Evolutionary conservation across 352 stramenopile genomes (phyloP), one percentile per base, ranked within the genome.

Genomic region (Pythium plurisporium): DNA sequence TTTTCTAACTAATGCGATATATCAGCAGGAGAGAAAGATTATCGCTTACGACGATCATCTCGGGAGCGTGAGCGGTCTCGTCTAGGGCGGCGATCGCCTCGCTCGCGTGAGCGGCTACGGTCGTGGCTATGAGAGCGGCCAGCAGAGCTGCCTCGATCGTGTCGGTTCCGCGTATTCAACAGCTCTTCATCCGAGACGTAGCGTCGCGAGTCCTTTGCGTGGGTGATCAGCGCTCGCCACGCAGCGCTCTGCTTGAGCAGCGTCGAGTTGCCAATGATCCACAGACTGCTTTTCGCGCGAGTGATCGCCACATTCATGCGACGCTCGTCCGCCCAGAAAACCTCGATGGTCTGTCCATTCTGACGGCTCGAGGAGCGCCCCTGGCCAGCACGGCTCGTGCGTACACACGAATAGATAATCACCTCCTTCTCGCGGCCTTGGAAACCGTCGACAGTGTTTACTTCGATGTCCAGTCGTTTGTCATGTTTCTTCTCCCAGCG

Each of bases 221-320:
- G 69, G 12, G 79, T 69, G 51, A 93, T 79, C n/a, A 93, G 64
- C 45, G 76, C 66, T 22, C 67, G 65, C 83, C 83, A 93, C 19
- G 76, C 80, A 14, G 62, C 64, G 60, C 79, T 91, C 47, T 90
- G 80, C 52, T 75, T 68, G 36, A 93, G 67, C 50, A 93, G 34
- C 27, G 60, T 66, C 29, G 83, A 87, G 72, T 88, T 91, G 45
- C 83, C 83, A 22, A 93, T 77, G 45, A 93, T 86, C 83, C 82
- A 93, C 15, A 97, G 72, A 68, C 98, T 97, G 49, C 96, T 86
- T 71, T 97, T 98, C 3, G 97, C 96, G 31, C 97, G 76, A 42
- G 97, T 99, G 38, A 99, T 92, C 19, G 97, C 97, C 43, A 99
- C 97, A 76, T 99, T 99, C 69, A 99, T 93, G n/a, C 97, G 89